A percentile compares a stretch with the other conserved stretches of the same genome.
Conservation (phyloP, 225 moss, liverwort and hornwort species). For the Takakia lepidozioides region DNA sequence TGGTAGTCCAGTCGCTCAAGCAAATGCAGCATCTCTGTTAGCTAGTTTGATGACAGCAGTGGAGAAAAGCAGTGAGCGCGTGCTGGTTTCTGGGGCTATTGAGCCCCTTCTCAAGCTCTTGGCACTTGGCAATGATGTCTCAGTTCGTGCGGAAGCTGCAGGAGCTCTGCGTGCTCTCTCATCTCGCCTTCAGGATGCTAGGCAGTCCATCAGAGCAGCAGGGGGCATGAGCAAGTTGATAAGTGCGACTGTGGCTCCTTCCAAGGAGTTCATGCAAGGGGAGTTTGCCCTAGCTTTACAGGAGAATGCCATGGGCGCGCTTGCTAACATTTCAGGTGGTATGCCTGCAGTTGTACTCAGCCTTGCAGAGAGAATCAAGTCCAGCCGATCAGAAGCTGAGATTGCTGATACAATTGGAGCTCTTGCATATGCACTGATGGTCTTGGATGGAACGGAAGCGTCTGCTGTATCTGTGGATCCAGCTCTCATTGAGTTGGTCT, state of each 20-base stretch:
- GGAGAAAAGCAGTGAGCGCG: conserved; percentile 57
- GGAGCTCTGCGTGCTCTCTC: conserved; percentile 83
- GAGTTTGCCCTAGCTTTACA: conserved; percentile 78
- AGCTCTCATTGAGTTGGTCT: conserved; percentile 70
- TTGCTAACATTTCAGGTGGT: conserved; percentile 85
- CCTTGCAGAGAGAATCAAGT: conserved; percentile 68
- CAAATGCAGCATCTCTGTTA: conserved; percentile 83
- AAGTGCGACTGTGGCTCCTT: conserved; percentile 71
- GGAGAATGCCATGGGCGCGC: conserved; percentile 89
- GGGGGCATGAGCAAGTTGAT: conserved; percentile 79
- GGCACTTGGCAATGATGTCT: conserved; percentile 57
- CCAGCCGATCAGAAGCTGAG: conserved; percentile 47
- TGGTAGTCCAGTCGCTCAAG: conserved; percentile 59
- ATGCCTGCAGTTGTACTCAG: conserved; percentile 78
- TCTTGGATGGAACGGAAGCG: conserved; percentile 58
- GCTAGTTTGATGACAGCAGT: conserved; percentile 79
- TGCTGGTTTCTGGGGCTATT: conserved; percentile 70
- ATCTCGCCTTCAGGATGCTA: conserved; percentile 60
- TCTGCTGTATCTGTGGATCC: conserved; percentile 66
- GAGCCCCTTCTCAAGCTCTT: conserved; percentile 75
- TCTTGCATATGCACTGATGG: conserved; percentile 82
- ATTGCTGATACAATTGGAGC: conserved; percentile 87
- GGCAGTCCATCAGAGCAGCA: conserved; percentile 58
- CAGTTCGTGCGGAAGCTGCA: conserved; percentile 94
- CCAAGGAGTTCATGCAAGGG: conserved; percentile 58